Evolutionary conservation across 257 asterid genomes (phyloP).

Genomic region (Nicotiana sylvestris): DNA sequence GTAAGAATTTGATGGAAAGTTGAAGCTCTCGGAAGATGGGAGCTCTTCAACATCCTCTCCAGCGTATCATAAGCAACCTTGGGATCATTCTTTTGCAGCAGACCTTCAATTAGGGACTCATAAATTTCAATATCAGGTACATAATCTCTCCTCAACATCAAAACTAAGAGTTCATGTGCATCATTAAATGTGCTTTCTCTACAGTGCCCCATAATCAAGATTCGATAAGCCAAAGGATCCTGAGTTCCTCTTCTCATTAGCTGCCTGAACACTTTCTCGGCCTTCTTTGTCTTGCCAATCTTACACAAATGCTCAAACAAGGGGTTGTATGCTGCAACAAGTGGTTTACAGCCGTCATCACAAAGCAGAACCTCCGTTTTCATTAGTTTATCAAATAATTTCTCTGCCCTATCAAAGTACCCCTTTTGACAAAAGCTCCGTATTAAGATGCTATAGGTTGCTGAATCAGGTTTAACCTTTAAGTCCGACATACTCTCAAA

Average conservation of each 20-base stretch:
- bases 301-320: slow-evolving; percentile 55
- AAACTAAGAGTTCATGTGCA: slow-evolving; percentile 53
- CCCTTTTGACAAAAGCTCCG: slow-evolving; percentile 47
- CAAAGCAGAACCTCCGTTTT: slow-evolving; percentile 44
- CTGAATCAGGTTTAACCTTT: slow-evolving; percentile 60
- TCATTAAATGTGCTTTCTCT: slow-evolving; percentile 48
- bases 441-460: slow-evolving; percentile 55
- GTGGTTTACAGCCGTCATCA: slow-evolving; percentile 45
- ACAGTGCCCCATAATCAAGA: slow-evolving; percentile 71
- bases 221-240: slow-evolving; percentile 63
- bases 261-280: slow-evolving; percentile 72
- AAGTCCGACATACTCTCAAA: slow-evolving; percentile 62
- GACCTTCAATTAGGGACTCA: slow-evolving; percentile 53
- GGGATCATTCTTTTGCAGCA: slow-evolving; percentile 41
- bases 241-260: slow-evolving; percentile 66
- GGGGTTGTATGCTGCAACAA: slow-evolving; percentile 70
- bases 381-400: slow-evolving; percentile 51
- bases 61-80: slow-evolving; percentile 56
- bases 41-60: slow-evolving; percentile 60
- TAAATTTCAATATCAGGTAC: slow-evolving; percentile 45
- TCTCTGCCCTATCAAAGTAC: slow-evolving; percentile 50
- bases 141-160: slow-evolving; percentile 72
- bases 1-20: slow-evolving; percentile 53
- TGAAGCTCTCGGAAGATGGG: slow-evolving; percentile 55
- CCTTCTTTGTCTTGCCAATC: slow-evolving; percentile 57